Evolutionary conservation across 768 basidiomycete species (phyloP).

Genomic region (Suillus variegatus): DNA sequence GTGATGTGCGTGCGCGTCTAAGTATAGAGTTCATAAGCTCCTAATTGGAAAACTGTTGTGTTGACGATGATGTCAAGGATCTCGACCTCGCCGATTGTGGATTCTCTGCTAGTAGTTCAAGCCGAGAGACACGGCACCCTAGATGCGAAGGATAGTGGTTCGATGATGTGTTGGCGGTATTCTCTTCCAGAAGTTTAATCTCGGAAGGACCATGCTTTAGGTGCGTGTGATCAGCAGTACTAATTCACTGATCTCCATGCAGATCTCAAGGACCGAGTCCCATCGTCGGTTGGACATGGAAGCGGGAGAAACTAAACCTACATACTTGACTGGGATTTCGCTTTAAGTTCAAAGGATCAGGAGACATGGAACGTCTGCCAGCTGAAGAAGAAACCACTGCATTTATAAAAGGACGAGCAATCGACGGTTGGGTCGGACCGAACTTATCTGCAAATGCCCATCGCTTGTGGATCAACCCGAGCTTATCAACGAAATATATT

Average conservation of each 20-base stretch:
- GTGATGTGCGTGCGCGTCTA: not conserved
- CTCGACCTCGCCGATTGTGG: not conserved
- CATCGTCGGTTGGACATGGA: not conserved
- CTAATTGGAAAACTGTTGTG: not conserved
- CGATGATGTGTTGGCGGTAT: not conserved
- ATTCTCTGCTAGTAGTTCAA: not conserved
- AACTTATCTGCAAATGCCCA: not conserved
- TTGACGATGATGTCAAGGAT: not conserved
- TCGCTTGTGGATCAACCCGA: not conserved
- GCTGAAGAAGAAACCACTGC: not conserved
- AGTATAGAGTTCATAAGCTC: not conserved
- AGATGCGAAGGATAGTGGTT: not conserved
- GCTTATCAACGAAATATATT: not conserved
- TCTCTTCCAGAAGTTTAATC: not conserved
- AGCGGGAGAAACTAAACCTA: not conserved
- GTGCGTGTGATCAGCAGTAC: not conserved
- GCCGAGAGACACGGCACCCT: not conserved
- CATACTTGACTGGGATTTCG: too few species aligned
- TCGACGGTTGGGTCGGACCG: not conserved
- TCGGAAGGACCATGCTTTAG: not conserved
- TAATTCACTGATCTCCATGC: not conserved
- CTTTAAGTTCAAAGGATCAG: not conserved
- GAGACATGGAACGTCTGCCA: not conserved
- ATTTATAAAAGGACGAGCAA: not conserved
- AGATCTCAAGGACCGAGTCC: not conserved